These are phyloP conservation scores for Striga asiatica DNA, from an alignment of 257 asterid genomes.

Conservation along the genomic window DNA sequence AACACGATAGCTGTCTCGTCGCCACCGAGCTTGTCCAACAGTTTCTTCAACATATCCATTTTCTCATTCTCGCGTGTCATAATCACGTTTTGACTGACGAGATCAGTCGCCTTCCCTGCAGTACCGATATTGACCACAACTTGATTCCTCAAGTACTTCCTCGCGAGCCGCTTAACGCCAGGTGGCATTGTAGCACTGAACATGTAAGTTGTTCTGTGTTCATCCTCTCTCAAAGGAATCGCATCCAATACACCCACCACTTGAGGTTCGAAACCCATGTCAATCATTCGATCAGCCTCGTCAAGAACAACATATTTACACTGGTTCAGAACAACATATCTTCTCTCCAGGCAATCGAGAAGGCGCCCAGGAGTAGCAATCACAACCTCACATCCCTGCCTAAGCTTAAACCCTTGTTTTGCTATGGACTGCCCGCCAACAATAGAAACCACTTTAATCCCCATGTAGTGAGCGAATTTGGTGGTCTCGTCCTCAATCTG, in stretches of 20 bases:
- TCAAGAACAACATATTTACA: not conserved
- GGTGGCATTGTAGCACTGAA: not conserved
- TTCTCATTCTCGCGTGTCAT: not conserved
- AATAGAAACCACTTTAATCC: not conserved
- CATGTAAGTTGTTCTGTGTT: not conserved
- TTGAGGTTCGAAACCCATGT: not conserved
- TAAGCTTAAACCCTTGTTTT: not conserved
- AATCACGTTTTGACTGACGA: not conserved
- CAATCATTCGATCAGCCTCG: not conserved
- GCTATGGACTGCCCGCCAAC: not conserved
- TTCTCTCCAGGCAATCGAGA: not conserved
- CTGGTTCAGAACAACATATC: not conserved
- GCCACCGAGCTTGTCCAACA: not conserved
- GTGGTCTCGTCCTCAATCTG: not conserved
- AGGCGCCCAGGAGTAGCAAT: not conserved
- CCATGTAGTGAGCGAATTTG: not conserved
- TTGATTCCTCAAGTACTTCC: not conserved
- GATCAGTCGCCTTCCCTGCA: not conserved
- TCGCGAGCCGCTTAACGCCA: not conserved
- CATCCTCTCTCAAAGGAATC: not conserved
- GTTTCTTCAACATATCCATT: not conserved
- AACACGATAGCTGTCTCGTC: not conserved
- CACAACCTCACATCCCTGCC: conserved; percentile 1
- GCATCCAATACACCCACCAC: not conserved
- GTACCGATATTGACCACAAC: not conserved